These are phyloP conservation scores for Citrus glauca DNA, from an alignment of 345 rosid genomes.

Conservation along the genomic window DNA sequence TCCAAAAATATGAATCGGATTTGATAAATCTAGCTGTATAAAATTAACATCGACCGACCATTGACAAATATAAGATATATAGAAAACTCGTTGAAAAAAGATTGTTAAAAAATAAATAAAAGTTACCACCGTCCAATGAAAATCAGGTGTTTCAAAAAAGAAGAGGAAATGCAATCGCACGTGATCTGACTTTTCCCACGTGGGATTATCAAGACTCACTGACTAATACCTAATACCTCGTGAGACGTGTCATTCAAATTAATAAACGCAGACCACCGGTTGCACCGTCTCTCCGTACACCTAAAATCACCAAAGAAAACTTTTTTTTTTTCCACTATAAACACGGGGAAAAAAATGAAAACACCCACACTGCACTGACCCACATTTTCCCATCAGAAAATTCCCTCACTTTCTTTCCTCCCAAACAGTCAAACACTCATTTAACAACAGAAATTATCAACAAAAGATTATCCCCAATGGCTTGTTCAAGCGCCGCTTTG, in stretches of 20 bases:
- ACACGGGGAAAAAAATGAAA: neutral
- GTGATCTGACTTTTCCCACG: neutral
- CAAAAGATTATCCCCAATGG: conserved; percentile 21
- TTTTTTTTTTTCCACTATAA: neutral
- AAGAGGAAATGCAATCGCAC: too few species aligned
- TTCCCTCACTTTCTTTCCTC: neutral
- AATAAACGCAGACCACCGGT: neutral
- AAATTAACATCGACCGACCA: too few species aligned
- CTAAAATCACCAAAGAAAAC: neutral
- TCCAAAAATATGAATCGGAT: too few species aligned
- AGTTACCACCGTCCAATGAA: too few species aligned
- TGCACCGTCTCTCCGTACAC: neutral
- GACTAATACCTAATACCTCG: neutral
- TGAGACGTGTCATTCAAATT: too few species aligned
- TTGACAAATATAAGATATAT: too few species aligned
- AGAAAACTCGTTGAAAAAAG: too few species aligned
- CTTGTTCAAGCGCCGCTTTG: conserved; percentile 27
- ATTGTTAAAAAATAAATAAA: too few species aligned
- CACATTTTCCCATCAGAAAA: neutral
- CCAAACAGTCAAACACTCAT: neutral
- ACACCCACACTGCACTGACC: too few species aligned
- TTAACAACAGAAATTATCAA: neutral
- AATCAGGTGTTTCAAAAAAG: too few species aligned
- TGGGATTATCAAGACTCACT: neutral
- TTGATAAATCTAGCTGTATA: too few species aligned